Evolutionary conservation across 2,329 filamentous ascomycete species (phyloP), one percentile per base, ranked within the genome.

Genomic region (Herpotrichia juniperi): DNA sequence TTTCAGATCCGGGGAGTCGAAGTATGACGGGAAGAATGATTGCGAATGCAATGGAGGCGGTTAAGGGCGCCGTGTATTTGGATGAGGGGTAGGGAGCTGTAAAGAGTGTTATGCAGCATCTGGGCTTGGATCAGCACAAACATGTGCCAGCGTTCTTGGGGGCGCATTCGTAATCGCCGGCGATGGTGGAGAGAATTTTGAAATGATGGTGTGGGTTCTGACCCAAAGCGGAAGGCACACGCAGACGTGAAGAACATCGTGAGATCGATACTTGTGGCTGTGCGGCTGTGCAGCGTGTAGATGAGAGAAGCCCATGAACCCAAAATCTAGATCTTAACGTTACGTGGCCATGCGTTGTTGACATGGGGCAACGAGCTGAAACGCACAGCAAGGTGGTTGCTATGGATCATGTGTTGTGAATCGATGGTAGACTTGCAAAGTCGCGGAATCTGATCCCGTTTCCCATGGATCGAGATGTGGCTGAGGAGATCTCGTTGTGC

Each of bases 401-500:
- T 9, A 40, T 24, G 37, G 37, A 24, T 40, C 37, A 25, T 11
- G 37, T 40, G 37, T 12, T 40, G 37, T n/a, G 37, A n/a, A n/a
- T n/a, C 9, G 19, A n/a, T 14, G 37, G 12, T 7, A 19, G 21
- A 19, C 7, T 37, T 5, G 9, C 16, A 14, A n/a, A 19, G 16
- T 4, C 11, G 34, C 8, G 8, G 34, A 19, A 19, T 37, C n/a
- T 40, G 10, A 17, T 7, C 19, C 19, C 14, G 21, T 40, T 40
- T 40, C 34, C 5, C 17, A 17, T 3, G 16, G 3, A 7, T 4
- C n/a, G 11, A 7, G 4, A 5, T 7, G 42, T 43, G 25, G 40
- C 40, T 31, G 42, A 25, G 8, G 28, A 32, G 42, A 34, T 45
- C n/a, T n/a, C n/a, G n/a, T n/a, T n/a, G n/a, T n/a, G n/a, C n/a